Conservation (phyloP, 106 monocot species). For the Narthecium ossifragum region DNA sequence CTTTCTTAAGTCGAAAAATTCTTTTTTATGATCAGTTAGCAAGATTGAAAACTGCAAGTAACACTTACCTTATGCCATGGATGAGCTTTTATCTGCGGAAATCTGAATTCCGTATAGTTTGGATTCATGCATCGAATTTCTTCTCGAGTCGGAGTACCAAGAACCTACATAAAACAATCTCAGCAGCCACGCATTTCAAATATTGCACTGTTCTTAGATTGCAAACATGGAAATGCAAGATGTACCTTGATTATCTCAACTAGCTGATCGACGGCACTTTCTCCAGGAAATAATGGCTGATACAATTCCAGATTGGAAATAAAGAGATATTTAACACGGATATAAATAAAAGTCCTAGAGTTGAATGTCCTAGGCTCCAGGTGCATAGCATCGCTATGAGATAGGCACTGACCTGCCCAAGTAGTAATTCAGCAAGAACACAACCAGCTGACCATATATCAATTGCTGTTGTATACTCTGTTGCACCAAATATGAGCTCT, state of each 20-base stretch:
- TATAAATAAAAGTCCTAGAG: not conserved
- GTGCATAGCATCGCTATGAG: not conserved
- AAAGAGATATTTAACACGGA: not conserved
- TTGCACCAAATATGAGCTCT: conserved; percentile 95
- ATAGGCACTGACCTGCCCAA: conserved; percentile 66
- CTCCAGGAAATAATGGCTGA: conserved; percentile 87
- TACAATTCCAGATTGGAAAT: not conserved
- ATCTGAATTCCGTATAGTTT: conserved; percentile 80
- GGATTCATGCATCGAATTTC: conserved; percentile 96
- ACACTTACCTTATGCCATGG: conserved; percentile 83
- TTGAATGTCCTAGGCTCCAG: not conserved
- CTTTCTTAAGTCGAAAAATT: too few relatives aligned
- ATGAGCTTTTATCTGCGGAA: conserved; percentile 92
- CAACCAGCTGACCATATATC: conserved; percentile 98
- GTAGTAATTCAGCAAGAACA: conserved; percentile 95
- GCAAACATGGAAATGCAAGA: too few relatives aligned
- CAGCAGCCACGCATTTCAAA: not conserved
- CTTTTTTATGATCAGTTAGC: too few relatives aligned
- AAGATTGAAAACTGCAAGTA: not conserved
- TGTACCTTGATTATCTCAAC: conserved; percentile 96
- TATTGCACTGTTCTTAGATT: too few relatives aligned
- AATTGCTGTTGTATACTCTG: conserved; percentile 86
- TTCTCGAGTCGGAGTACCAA: conserved; percentile 90
- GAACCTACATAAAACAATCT: conserved; percentile 42
- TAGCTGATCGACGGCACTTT: conserved; percentile 82